These are phyloP conservation scores for Lactarius evosmus DNA, from an alignment of 768 basidiomycete species.

Conservation along the genomic window DNA sequence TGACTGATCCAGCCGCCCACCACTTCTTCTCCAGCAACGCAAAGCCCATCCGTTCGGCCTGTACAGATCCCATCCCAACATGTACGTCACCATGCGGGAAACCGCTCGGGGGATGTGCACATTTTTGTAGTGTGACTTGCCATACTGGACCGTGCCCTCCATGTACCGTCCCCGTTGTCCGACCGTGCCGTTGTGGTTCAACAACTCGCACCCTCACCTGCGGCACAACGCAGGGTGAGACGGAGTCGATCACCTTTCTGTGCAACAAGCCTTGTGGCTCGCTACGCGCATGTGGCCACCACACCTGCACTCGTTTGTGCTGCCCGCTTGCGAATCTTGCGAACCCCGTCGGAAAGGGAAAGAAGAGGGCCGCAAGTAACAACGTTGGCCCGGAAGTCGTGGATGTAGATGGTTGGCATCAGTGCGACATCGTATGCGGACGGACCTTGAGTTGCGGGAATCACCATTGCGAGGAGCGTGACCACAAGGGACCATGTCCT, in stretches of 20 bases:
- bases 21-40: conserved; percentile 41
- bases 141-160: conserved; percentile 81
- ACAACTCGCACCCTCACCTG: conserved; percentile 59
- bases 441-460: conserved; percentile 71
- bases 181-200: conserved; percentile 85
- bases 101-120: conserved; percentile 61
- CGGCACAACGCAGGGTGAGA: conserved; percentile 40
- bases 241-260: conserved; percentile 50
- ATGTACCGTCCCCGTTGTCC: conserved; percentile 62
- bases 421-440: conserved; percentile 79
- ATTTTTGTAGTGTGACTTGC: conserved; percentile 66
- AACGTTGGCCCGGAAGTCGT: conserved; percentile 42
- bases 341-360: conserved; percentile 48
- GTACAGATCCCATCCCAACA: conserved; percentile 76
- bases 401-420: conserved; percentile 69
- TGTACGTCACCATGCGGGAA: conserved; percentile 70
- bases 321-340: conserved; percentile 80
- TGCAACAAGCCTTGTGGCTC: conserved; percentile 81
- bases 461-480: conserved; percentile 72
- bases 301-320: conserved; percentile 81
- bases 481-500: conserved; percentile 81
- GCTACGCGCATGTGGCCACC: conserved; percentile 78
- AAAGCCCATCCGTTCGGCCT: conserved; percentile 41
- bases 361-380: conserved; percentile 47
- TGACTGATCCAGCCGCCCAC: conserved; percentile 39